Evolutionary conservation across 2,329 filamentous ascomycete species (phyloP), one percentile per base, ranked within the genome.

Genomic region (Colletotrichum karsti): DNA sequence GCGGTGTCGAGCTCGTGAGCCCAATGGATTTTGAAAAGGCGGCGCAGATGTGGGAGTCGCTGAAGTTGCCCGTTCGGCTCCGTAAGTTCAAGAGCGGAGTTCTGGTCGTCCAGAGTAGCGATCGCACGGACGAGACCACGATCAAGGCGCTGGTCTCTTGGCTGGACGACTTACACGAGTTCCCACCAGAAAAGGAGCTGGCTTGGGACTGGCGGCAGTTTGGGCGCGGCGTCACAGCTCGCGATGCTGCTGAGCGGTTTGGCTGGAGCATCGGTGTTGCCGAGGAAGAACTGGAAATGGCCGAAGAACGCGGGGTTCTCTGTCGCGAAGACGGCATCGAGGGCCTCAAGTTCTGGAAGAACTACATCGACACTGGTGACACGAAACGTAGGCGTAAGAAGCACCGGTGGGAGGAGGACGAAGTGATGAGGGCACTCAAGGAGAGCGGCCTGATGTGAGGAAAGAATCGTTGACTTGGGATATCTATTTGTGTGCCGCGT

Each of bases 211-310:
- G 91, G 92, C 85, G 84, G 51, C 74, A 84, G 42, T 98, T 94
- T 77, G 95, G 96, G 0, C 88, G 91, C 63, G 94, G 96, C 9
- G 91, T 98, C 28, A 98, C 94, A 13, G 94, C 94, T 2, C 93
- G 96, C 76, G 95, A 98, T 75, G 89, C 90, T 0, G 96, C 96
- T 0, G 93, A 97, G 78, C 86, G 90, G 55, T 99, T 99, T 79
- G 93, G 95, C 6, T 99, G 96, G 96, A 98, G 96, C 77, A 92
- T 99, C 7, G 96, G 96, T 8, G 95, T 99, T 22, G 96, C 96
- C 1, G 93, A 92, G 67, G 96, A 98, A 78, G 96, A 99, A 81
- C 85, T 99, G 12, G 93, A 98, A 77, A 98, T 99, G 95, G 95
- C 95, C 0, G 96, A 99, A 79, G 95, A 98, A 77, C 90, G 88